phyloP scores from a whole-genome alignment of 257 asterid genomes.

The Petunia axillaris region DNA sequence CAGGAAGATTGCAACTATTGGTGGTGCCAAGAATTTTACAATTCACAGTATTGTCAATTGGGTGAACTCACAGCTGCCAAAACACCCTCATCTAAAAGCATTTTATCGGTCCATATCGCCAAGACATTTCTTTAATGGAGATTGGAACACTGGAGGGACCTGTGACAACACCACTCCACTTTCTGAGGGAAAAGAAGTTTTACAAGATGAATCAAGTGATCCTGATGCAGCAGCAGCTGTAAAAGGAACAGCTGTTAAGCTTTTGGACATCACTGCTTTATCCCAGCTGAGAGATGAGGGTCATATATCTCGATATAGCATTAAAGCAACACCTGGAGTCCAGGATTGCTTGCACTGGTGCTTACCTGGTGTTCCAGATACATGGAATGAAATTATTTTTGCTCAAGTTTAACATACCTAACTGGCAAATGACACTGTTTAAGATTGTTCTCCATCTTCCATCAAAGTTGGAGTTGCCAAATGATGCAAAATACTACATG shows the following conservation, averaged over 20 bases:
- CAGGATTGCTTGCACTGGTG: slow-evolving; percentile 99
- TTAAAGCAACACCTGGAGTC: slow-evolving; percentile 71
- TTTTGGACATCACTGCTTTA: slow-evolving; percentile 71
- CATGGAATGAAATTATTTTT: slow-evolving; percentile 87
- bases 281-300: slow-evolving; percentile 94
- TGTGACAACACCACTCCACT: slow-evolving; percentile 86
- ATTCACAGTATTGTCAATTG: slow-evolving; percentile 69
- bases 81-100: slow-evolving; percentile 66
- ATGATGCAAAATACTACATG: not conserved
- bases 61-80: slow-evolving; percentile 79
- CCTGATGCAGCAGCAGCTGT: slow-evolving; percentile 75
- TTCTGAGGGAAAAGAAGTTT: slow-evolving; percentile 72
- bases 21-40: slow-evolving; percentile 72
- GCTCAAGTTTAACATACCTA: slow-evolving; percentile 50
- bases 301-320: slow-evolving; percentile 85
- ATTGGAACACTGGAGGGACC: slow-evolving; percentile 95
- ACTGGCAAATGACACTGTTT: not conserved
- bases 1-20: slow-evolving; percentile 55
- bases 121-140: slow-evolving; percentile 91
- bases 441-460: not conserved
- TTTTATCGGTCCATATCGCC: slow-evolving; percentile 83
- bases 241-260: slow-evolving; percentile 63
- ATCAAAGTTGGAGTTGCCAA: not conserved
- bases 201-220: slow-evolving; percentile 70
- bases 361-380: slow-evolving; percentile 91